Evolutionary conservation across 371 early-diverging fungal genomes (phyloP), one percentile per base, ranked within the genome.

Genomic region (Rhizomucor pusillus): DNA sequence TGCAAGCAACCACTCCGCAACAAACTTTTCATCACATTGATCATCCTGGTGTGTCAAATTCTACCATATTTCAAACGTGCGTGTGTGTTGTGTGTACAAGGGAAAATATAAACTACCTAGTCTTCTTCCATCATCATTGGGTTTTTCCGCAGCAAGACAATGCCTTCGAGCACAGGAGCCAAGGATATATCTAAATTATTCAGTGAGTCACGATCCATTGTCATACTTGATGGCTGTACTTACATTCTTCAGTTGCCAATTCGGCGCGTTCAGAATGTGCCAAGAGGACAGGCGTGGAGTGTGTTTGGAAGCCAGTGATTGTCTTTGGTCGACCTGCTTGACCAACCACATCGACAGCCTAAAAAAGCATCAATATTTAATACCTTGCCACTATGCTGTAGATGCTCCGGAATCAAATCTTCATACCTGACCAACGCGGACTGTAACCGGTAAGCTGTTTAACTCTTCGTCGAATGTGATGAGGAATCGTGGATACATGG

Each of bases 241-340:
- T 81, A 84, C 80, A 97, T 82, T 97, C 96, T 71, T 98, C 98
- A 7, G 94, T 95, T 16, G 95, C 96, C 35, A 99, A 74, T 76
- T 99, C 99, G 13, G 99, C 99, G 50, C 96, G 89, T 77, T 99
- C 99, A 46, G 90, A 89, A 65, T 94, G 90, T 16, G 92, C 95
- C 59, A 99, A 73, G 60, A 99, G 77, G 14, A 99, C 98, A 2
- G 99, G 99, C 24, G 98, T 95, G 19, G 92, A 85, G 67, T 99
- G 98, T 47, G 98, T 95, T 71, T 99, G 99, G 87, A 97, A 97
- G 20, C 99, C 99, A 2, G 98, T 93, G 56, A 99, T 94, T 0
- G 95, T 95, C 80, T 97, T 98, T 52, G 99, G 99, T 52, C 93
- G 83, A 37, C 99, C 99, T 1, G 98, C 98, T 72, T 99, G 96